Conservation (phyloP, 2,329 filamentous ascomycete species). For the Colletotrichum higginsianum region DNA sequence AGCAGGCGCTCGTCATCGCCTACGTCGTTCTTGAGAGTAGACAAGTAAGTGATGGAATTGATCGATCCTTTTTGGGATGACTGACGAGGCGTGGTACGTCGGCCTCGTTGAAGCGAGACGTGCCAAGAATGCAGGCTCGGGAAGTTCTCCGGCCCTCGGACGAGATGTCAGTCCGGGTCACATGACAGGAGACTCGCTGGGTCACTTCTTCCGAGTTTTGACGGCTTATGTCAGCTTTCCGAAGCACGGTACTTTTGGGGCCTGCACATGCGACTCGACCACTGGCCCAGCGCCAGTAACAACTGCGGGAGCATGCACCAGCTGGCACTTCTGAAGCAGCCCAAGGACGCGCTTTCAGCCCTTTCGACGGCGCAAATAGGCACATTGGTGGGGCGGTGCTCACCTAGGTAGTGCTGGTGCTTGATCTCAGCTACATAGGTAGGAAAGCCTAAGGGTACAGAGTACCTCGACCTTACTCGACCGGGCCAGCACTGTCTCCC, state of each 20-base stretch:
- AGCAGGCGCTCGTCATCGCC: slow-evolving; percentile 14
- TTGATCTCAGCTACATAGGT: neutral
- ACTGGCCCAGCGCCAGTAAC: slow-evolving; percentile 15
- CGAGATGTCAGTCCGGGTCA: slow-evolving; percentile 14
- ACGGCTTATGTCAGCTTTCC: slow-evolving; percentile 26
- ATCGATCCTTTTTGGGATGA: slow-evolving; percentile 1
- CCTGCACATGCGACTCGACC: slow-evolving; percentile 10
- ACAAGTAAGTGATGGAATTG: neutral
- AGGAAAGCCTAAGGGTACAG: neutral
- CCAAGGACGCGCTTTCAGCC: slow-evolving; percentile 18
- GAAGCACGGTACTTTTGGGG: slow-evolving; percentile 34
- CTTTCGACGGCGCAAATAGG: slow-evolving; percentile 20
- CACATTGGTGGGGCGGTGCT: slow-evolving; percentile 35
- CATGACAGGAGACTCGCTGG: neutral
- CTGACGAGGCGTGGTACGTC: slow-evolving; percentile 28
- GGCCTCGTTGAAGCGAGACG: slow-evolving; percentile 14
- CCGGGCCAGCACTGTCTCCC: slow-evolving; percentile 28
- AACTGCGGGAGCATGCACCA: neutral
- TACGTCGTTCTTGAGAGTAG: neutral
- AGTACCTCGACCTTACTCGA: slow-evolving; percentile 22
- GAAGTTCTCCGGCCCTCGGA: slow-evolving; percentile 18
- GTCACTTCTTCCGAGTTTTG: neutral
- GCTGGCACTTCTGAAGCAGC: slow-evolving; percentile 14
- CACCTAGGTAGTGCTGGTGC: slow-evolving; percentile 10
- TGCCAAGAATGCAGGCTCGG: slow-evolving; percentile 23